These are phyloP conservation scores for Trichoderma citrinoviride DNA, from an alignment of 2,329 filamentous ascomycete species.

Conservation along the genomic window DNA sequence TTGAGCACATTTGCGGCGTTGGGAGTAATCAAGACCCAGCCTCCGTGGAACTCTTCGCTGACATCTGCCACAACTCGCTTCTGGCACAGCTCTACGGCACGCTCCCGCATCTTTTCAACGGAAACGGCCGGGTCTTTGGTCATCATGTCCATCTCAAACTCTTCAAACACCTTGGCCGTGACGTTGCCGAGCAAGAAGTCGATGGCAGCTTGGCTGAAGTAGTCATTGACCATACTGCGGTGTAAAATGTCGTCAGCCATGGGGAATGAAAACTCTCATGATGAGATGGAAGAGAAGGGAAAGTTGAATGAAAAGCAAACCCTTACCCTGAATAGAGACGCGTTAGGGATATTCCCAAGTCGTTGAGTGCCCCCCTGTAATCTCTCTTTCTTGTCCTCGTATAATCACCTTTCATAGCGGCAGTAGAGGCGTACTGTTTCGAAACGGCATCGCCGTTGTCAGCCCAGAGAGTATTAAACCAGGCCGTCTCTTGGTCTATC, in stretches of 20 bases:
- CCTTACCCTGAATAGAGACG: constrained; percentile 65
- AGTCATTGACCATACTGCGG: constrained; percentile 95
- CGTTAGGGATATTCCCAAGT: constrained; percentile 84
- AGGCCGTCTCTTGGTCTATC: constrained; percentile 73
- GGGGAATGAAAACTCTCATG: neutral
- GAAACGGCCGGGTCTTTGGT: constrained; percentile 88
- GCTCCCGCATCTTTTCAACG: constrained; percentile 76
- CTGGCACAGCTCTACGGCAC: constrained; percentile 84
- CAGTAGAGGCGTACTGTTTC: constrained; percentile 92
- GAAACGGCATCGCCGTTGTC: constrained; percentile 97
- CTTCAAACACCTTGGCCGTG: constrained; percentile 79
- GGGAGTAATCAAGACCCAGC: constrained; percentile 85
- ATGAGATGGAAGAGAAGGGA: too few species aligned
- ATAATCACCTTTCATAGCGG: constrained; percentile 94
- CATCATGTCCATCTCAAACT: constrained; percentile 93
- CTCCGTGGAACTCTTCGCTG: constrained; percentile 80
- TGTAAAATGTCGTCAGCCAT: constrained; percentile 23
- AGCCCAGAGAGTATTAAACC: constrained; percentile 97
- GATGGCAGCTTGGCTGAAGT: constrained; percentile 92
- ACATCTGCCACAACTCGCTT: constrained; percentile 82
- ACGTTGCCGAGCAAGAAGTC: constrained; percentile 92
- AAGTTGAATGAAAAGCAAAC: neutral
- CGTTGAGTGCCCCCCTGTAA: constrained; percentile 85
- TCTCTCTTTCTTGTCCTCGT: constrained; percentile 88
- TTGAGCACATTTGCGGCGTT: constrained; percentile 65